Percentiles rank a stretch among this genome's conserved stretches.
Evolutionary conservation across 495 filamentous ascomycete species (phyloP).

Genomic region (Amphirosellinia nigrospora): DNA sequence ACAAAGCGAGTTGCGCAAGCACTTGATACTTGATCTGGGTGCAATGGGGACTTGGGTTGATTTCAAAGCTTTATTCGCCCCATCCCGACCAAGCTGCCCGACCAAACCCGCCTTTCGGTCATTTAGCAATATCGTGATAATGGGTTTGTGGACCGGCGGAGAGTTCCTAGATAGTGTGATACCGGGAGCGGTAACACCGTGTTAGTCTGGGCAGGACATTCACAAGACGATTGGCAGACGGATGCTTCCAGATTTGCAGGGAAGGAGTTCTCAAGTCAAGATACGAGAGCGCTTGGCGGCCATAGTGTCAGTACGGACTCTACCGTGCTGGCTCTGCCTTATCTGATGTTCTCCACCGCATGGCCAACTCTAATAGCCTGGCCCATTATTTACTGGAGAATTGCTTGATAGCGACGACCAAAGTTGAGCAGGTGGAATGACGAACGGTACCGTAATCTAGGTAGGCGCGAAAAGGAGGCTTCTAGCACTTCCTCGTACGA

Average conservation of each 20-base stretch:
- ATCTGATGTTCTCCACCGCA: conserved; percentile 19
- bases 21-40: conserved; percentile 18
- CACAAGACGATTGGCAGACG: conserved; percentile 18
- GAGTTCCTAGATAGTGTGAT: conserved; percentile 11
- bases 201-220: conserved; percentile 1
- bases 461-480: neutral
- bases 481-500: neutral
- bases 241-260: conserved; percentile 6
- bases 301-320: neutral
- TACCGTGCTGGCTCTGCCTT: conserved; percentile 15
- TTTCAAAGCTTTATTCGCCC: neutral
- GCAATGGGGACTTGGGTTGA: neutral
- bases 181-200: conserved; percentile 13
- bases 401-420: neutral
- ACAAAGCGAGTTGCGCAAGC: neutral
- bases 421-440: conserved; percentile 1
- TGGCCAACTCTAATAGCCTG: neutral
- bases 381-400: neutral
- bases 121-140: conserved; percentile 19
- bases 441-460: neutral
- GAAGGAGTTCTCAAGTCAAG: neutral
- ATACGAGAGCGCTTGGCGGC: conserved; percentile 17
- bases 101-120: conserved; percentile 11
- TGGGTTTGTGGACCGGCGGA: conserved; percentile 12
- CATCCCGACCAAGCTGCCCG: neutral